Conservation (phyloP, 2,329 filamentous ascomycete species). For the Hymenoscyphus repandus region DNA sequence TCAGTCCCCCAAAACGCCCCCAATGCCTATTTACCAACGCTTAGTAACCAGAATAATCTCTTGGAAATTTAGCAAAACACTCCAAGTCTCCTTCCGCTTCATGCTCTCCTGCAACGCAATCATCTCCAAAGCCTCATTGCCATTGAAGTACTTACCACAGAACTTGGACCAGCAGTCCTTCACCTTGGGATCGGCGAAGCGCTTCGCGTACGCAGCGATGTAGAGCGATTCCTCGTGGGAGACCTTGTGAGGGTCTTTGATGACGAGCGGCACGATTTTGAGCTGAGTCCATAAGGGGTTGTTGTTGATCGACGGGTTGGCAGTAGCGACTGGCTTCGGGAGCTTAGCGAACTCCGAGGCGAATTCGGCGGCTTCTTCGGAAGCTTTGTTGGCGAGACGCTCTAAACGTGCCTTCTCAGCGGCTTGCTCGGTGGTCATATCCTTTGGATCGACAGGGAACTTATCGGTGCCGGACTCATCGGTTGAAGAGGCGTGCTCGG, state of each 20-base stretch:
- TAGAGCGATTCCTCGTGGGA: conserved; percentile 74
- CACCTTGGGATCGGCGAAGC: conserved; percentile 45
- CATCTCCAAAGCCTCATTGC: conserved; percentile 76
- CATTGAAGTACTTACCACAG: conserved; percentile 77
- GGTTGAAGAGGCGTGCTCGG: conserved; percentile 11
- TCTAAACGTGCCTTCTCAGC: conserved; percentile 58
- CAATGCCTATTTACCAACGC: conserved; percentile 53
- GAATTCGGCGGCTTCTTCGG: conserved; percentile 28
- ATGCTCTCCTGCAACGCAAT: conserved; percentile 80
- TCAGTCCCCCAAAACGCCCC: too few relatives aligned
- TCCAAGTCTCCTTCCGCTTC: conserved; percentile 78
- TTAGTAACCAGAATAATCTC: conserved; percentile 63
- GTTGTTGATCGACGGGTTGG: conserved; percentile 51
- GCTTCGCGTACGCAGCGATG: conserved; percentile 51
- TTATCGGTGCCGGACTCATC: conserved; percentile 17
- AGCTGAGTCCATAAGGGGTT: conserved; percentile 44
- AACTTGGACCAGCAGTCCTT: conserved; percentile 67
- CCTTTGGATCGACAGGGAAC: conserved; percentile 22
- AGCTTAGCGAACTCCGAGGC: conserved; percentile 26
- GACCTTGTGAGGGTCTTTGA: conserved; percentile 73
- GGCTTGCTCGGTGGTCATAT: conserved; percentile 47
- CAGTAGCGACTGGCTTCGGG: conserved; percentile 42
- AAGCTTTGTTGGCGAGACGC: conserved; percentile 51
- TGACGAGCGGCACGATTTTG: conserved; percentile 59
- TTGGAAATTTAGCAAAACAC: conserved; percentile 57